Evolutionary conservation across 2,329 filamentous ascomycete species (phyloP), one percentile per base, ranked within the genome.

Genomic region (Fusarium neocosmosporiellum): DNA sequence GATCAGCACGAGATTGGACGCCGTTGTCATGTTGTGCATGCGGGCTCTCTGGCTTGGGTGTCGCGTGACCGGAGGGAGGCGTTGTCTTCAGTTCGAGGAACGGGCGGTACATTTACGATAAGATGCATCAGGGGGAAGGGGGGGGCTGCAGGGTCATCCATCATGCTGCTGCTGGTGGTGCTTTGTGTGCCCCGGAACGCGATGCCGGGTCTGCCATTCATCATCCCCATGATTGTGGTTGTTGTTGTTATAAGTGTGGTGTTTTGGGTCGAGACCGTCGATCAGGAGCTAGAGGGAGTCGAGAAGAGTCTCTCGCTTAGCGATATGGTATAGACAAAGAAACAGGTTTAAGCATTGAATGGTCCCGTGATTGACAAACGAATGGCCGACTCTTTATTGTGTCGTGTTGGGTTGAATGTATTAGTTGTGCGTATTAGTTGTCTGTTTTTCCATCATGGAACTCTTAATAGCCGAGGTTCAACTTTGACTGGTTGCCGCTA

Each of bases 101-200:
- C 55, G 55, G 39, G 54, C 18, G n/a, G 41, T 36, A 20, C 41
- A 53, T n/a, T 43, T 43, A 50, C 46, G 46, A 50, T 50, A 53
- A 39, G 18, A 24, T 36, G 53, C 8, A 27, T 31, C 46, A 50
- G 20, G 33, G 43, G 57, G 14, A n/a, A n/a, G 18, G 18, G 36
- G 36, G 13, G 33, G n/a, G 16, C n/a, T 20, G 37, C 37, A 41
- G 37, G 37, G 37, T n/a, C 20, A 24, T 24, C 41, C 22, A 46
- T 46, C 7, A 24, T 46, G 41, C 27, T 29, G 27, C 5, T 27
- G 7, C 34, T 36, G 34, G 14, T 18, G 8, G 10, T 46, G 41
- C 9, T 48, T 29, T 13, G 54, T 69, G 65, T 72, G 69, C 53
- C 70, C 60, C 62, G 70, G 69, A 62, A 61, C 33, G 18, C 9